Evolutionary conservation across 768 basidiomycete species (phyloP), one percentile per base, ranked within the genome.

Genomic region (Podaxis mareebaensis): DNA sequence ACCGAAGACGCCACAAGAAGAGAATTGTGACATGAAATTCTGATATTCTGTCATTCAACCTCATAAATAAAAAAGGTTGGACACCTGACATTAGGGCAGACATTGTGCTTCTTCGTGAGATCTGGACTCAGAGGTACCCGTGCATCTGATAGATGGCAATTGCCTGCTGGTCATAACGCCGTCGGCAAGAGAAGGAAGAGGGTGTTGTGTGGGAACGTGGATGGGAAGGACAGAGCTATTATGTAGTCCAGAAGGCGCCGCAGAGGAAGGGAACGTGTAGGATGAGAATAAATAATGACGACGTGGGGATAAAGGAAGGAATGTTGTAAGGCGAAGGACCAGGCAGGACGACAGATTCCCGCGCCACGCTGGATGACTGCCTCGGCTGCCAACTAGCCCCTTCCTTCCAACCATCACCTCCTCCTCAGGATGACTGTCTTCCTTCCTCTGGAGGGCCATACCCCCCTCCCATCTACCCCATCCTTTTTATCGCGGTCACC

Each of bases 341-440:
- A 49, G n/a, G 20, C n/a, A 8, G 26, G 42, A 26, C 46, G 39
- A 39, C 39, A 53, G 53, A 38, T 58, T 61, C 60, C 46, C 52
- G 61, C 61, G 61, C 61, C 61, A 62, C 53, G 62, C 55, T 39
- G 48, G 42, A 58, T 58, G 64, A 56, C 46, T 52, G 64, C 28
- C 52, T 55, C 53, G 38, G 61, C 61, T 53, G 40, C 46, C 63
- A 58, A 58, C 63, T 38, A 60, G 20, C 59, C 44, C 48, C 63
- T 65, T 51, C 49, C 36, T 52, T 53, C 65, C 12, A 20, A 42
- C 53, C 58, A 55, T 48, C 56, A 48, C 53, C 61, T 42, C 63
- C 46, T 17, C 48, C 36, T 55, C 55, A 67, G 36, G 60, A 90
- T 90, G 89, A 91, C 89, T 33, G 68, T 87, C 66, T 85, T 85